These are phyloP conservation scores for Curvularia spicifera DNA, from an alignment of 2,329 filamentous ascomycete species.

Conservation along the genomic window DNA sequence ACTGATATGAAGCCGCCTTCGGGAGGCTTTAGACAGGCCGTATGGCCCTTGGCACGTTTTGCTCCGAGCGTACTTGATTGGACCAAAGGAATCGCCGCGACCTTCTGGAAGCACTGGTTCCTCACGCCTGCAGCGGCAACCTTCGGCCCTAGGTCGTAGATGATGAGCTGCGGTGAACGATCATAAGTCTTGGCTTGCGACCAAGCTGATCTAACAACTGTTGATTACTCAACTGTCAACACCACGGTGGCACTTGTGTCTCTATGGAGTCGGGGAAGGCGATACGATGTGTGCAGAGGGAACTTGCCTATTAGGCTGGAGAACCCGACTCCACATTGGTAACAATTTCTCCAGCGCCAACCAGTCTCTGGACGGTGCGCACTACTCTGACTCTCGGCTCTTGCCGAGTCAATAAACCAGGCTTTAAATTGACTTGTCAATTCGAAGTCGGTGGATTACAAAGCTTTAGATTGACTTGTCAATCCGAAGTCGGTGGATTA, in stretches of 20 bases:
- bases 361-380: no score
- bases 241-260: background rate
- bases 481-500: background rate
- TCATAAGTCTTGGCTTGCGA: background rate
- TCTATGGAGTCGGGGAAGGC: no score
- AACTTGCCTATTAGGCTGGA: no score
- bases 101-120: no score
- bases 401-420: background rate
- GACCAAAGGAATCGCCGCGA: constrained; percentile 18
- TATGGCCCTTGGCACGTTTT: constrained; percentile 43
- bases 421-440: no score
- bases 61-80: constrained; percentile 22
- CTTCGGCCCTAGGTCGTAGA: no score
- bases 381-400: background rate
- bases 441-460: no score
- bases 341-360: no score
- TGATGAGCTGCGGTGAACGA: background rate
- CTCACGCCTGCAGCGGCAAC: no score
- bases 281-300: no score
- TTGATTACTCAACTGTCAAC: background rate
- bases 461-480: constrained; percentile 5
- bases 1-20: constrained; percentile 37
- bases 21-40: constrained; percentile 35
- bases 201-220: background rate
- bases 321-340: no score